Conservation (phyloP, 2,329 filamentous ascomycete genomes). For the Cladosporium sp. region DNA sequence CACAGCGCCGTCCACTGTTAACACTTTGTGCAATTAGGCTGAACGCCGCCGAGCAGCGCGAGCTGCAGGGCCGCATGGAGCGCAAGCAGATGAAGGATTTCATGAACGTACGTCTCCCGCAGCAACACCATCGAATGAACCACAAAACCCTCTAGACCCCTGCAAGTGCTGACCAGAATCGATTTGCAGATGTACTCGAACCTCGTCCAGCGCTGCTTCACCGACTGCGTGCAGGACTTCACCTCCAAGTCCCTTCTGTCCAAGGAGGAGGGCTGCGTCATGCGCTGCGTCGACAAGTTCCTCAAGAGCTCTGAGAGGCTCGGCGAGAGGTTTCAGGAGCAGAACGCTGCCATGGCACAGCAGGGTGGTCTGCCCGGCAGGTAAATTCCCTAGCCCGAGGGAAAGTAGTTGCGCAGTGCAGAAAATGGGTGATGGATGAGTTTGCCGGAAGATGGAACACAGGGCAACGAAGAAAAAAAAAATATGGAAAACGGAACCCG, state of each 20-base stretch:
- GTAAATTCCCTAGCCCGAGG: too few relatives aligned
- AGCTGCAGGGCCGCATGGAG: conserved; percentile 92
- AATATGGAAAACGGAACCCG: not conserved
- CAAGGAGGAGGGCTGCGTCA: conserved; percentile 86
- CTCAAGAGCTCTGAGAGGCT: conserved; percentile 87
- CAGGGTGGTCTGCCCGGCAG: conserved; percentile 40
- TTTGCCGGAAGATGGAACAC: not conserved
- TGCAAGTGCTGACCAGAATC: not conserved
- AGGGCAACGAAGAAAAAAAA: not conserved
- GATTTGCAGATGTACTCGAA: conserved; percentile 62
- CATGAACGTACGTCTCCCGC: conserved; percentile 68
- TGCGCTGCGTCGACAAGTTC: conserved; percentile 93
- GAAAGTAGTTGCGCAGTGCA: not conserved
- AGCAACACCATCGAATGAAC: not conserved
- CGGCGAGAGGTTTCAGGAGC: conserved; percentile 81
- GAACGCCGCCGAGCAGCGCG: conserved; percentile 75
- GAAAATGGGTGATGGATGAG: conserved; percentile 14
- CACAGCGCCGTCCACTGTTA: too few relatives aligned
- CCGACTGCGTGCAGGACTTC: conserved; percentile 96
- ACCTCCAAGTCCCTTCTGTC: conserved; percentile 89
- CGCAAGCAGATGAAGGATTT: conserved; percentile 99
- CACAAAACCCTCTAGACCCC: not conserved
- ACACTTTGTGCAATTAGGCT: conserved; percentile 48
- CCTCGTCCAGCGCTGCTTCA: conserved; percentile 86
- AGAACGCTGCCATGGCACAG: conserved; percentile 65